Base-by-base conservation (phyloP, 495 filamentous ascomycete genomes). In the Chaetomium cochliodes region DNA sequence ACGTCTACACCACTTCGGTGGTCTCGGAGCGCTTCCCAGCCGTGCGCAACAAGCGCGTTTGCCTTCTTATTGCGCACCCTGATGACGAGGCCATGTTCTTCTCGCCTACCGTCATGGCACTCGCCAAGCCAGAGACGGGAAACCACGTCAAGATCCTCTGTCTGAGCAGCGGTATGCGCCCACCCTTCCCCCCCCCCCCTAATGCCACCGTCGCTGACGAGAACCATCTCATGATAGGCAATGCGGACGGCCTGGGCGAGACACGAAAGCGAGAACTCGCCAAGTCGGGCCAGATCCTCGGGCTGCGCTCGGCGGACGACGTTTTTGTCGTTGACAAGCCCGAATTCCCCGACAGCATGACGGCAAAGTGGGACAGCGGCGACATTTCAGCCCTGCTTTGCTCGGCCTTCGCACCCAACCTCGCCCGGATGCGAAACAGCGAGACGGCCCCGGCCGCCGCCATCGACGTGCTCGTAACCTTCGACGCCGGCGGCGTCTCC, bases 71-170 rank as follows among this genome's bases (percentile, higher is more conserved):
- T 74, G 94, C 94, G 5, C 94, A 98, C 77, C 94, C 94, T 0
- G 94, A 98, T 75, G 94, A 98, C 66, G 94, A 98, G 80, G 96
- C 94, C 69, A 98, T 98, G 94, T 98, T 98, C 81, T 98, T 98
- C 77, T 86, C 93, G 64, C 94, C 94, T 0, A 89, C 92, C 0
- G 83, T 98, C 3, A 80, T 96, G 59, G 86, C 88, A 6, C 82
- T 98, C 30, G 92, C 92, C 18, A 82, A 84, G 23, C 89, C 72
- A 13, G 84, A 86, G 63, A 77, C 88, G 23, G 89, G 91, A 1
- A 98, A 98, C 72, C 91, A 92, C 70, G 81, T 98, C 66, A 92
- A 93, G 76, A 94, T 98, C 67, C 81, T 98, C 39, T 98, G 94
- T 77, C 79, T 98, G 59, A 93, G 90, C 74, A 92, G 85, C 66